Conservation (phyloP, 2,329 filamentous ascomycete genomes). For the Parastagonospora avenae region DNA sequence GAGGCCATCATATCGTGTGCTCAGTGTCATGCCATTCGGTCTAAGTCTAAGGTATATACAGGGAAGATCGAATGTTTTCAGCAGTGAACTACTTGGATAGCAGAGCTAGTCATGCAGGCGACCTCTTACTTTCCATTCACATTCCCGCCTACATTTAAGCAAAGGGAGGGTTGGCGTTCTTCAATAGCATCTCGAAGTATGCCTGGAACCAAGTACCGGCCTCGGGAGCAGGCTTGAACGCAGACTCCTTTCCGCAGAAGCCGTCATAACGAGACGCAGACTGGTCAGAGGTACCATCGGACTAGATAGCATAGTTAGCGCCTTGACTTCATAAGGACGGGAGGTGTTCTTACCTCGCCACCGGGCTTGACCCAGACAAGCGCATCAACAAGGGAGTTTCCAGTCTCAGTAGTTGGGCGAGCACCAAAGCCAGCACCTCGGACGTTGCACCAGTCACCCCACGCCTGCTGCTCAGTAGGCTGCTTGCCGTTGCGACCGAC, state of each 20-base stretch:
- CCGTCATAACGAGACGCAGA: constrained; percentile 58
- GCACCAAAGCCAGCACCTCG: constrained; percentile 66
- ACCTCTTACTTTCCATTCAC: neutral
- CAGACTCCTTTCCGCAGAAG: constrained; percentile 59
- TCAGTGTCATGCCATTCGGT: too few species aligned
- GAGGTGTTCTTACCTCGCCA: constrained; percentile 46
- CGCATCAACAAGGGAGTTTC: constrained; percentile 64
- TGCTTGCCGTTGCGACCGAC: constrained; percentile 65
- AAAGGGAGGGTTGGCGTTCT: constrained; percentile 42
- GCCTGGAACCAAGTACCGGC: constrained; percentile 70
- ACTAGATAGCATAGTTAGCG: constrained; percentile 15
- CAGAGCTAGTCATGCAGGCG: too few species aligned
- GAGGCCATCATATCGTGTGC: too few species aligned
- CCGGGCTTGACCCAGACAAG: constrained; percentile 76
- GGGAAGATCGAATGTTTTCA: too few species aligned
- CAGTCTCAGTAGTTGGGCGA: constrained; percentile 68
- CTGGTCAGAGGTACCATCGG: constrained; percentile 52
- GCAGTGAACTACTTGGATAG: too few species aligned
- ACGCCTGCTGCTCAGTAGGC: constrained; percentile 59
- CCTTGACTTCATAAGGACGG: neutral
- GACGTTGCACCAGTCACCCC: constrained; percentile 74
- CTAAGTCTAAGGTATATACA: too few species aligned
- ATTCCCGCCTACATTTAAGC: constrained; percentile 7
- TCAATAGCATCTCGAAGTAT: constrained; percentile 44
- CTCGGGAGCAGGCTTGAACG: constrained; percentile 69